Evolutionary conservation across 1,284 basidiomycete genomes (phyloP).

Genomic region (Rhodotorula mucilaginosa): DNA sequence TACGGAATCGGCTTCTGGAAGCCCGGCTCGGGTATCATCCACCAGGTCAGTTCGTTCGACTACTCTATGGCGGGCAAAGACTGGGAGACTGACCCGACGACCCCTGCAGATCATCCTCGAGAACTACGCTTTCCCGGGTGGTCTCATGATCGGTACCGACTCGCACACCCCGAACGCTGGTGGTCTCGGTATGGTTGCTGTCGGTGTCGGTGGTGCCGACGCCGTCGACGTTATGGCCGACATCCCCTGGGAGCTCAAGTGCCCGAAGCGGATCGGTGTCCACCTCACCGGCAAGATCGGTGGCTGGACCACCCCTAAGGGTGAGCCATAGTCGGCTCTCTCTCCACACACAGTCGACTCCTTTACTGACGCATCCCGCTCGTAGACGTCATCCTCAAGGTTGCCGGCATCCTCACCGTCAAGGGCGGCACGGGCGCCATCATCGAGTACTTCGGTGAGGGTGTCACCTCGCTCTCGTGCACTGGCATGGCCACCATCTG

Average conservation of each 20-base stretch:
- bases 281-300: slow-evolving; percentile 91
- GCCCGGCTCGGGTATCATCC: slow-evolving; percentile 86
- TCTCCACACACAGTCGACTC: no score
- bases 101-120: slow-evolving; percentile 69
- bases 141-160: slow-evolving; percentile 99
- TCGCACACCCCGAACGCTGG: slow-evolving; percentile 99
- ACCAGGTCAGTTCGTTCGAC: slow-evolving; percentile 37
- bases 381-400: slow-evolving; percentile 90
- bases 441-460: slow-evolving; percentile 89
- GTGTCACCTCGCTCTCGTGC: slow-evolving; percentile 93
- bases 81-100: neutral
- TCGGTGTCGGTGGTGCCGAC: slow-evolving; percentile 98
- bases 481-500: slow-evolving; percentile 99
- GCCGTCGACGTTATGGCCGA: slow-evolving; percentile 98
- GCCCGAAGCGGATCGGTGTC: slow-evolving; percentile 97
- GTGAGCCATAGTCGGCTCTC: slow-evolving; percentile 51
- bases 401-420: slow-evolving; percentile 94
- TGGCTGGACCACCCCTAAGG: slow-evolving; percentile 98
- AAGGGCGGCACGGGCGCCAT: slow-evolving; percentile 97
- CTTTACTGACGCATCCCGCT: neutral
- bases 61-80: neutral
- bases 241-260: slow-evolving; percentile 98
- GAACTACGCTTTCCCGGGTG: slow-evolving; percentile 98
- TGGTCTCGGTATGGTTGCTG: slow-evolving; percentile 97
- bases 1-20: slow-evolving; percentile 99